Base-by-base conservation (phyloP, 139 green algal genomes). In the Edaphochlamys debaryana region DNA sequence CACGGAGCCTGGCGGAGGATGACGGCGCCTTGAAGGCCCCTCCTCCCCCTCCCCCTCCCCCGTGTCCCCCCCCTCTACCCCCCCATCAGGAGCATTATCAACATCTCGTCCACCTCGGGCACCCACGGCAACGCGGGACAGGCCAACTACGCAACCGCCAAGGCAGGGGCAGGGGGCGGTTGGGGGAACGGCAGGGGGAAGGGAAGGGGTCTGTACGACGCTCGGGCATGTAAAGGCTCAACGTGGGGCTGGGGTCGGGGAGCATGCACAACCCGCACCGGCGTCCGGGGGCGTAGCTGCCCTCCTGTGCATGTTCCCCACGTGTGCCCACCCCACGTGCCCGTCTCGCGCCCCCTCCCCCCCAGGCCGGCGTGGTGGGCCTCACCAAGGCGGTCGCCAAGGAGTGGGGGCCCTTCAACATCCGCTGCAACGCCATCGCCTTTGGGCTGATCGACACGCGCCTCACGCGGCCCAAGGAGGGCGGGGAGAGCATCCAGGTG, bases 391-490 rank as follows among this genome's bases (percentile, higher is more conserved):
- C 88, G 2, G 80, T 96, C 29, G 93, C 93, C 22, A 93, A 94
- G 71, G 95, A 98, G 75, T 98, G 94, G 95, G 95, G 95, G 1
- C 71, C 85, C 25, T 92, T 96, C 86, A 94, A 94, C 77, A 85
- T 98, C 20, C 93, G 95, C 29, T 95, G 91, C 89, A 98, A 98
- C 84, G 90, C 87, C 22, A 80, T 98, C 9, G 89, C 89, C 0
- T 97, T 92, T 67, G 93, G 94, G 41, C 90, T 95, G 62, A 96
- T 98, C 50, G 91, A 93, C 69, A 98, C 95, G 15, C 89, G 94
- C 38, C 86, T 98, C 13, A 95, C 91, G 1, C 80, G 90, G 29
- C 38, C 82, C 52, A 97, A 96, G 70, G 89, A 91, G 69, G 88
- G 76, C 30, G 86, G 79, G 27, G 86, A 89, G 66, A 90, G 34